Evolutionary conservation across 805 yeast species (phyloP).

Genomic region (Priceomyces haplophilus): DNA sequence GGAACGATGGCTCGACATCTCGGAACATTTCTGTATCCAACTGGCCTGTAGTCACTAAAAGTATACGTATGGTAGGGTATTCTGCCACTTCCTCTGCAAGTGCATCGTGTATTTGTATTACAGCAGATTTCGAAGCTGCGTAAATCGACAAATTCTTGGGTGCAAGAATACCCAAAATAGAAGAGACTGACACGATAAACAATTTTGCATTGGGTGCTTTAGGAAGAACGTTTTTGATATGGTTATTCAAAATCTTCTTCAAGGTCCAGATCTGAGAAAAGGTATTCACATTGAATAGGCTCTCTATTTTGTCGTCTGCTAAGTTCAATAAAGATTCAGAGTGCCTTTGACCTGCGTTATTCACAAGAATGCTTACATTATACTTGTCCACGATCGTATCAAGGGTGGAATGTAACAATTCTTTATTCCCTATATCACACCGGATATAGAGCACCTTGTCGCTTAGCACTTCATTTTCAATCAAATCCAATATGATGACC

Average conservation of each 20-base stretch:
- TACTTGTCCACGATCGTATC: constrained; percentile 5
- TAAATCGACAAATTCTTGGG: constrained; percentile 48
- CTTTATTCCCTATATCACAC: constrained; percentile 24
- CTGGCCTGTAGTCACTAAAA: constrained; percentile 51
- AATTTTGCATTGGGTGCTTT: constrained; percentile 12
- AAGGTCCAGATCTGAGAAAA: constrained; percentile 29
- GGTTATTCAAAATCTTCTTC: constrained; percentile 19
- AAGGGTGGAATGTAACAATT: constrained; percentile 6
- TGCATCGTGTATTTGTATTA: constrained; percentile 44
- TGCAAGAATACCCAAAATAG: constrained; percentile 48
- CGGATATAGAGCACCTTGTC: constrained; percentile 18
- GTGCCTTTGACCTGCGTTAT: constrained; percentile 51
- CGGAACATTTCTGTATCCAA: constrained; percentile 46
- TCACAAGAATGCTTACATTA: constrained; percentile 28
- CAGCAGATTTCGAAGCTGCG: constrained; percentile 49
- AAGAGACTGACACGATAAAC: constrained; percentile 43
- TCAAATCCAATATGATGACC: constrained; percentile 32
- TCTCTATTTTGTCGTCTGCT: constrained; percentile 17
- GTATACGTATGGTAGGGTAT: constrained; percentile 24
- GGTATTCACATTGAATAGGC: constrained; percentile 29
- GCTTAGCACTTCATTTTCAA: constrained; percentile 12
- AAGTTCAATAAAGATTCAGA: constrained; percentile 25
- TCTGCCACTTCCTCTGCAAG: constrained; percentile 36
- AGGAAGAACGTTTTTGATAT: constrained; percentile 10
- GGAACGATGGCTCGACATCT: constrained; percentile 44